Base-by-base conservation (phyloP, 1,139 yeast genomes). In the Debaryomycetaceae sp. region DNA sequence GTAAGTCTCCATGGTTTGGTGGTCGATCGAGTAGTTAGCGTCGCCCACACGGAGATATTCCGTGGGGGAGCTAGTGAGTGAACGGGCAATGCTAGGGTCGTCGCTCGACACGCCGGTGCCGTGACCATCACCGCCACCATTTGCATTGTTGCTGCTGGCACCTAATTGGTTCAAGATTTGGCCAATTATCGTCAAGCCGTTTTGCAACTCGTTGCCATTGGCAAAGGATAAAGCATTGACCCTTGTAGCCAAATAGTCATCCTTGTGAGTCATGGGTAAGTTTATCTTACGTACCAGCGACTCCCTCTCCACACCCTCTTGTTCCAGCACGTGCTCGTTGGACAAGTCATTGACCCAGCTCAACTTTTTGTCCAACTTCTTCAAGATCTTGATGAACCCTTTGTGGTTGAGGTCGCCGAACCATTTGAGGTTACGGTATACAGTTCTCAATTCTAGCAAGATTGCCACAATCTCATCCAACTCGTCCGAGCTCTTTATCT, bases 341-440 rank as follows among this genome's bases (percentile, higher is more conserved):
- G 50, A 38, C 16, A 34, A 27, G 10, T 40, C 42, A 18, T 45
- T 43, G 30, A 62, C 50, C 16, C 48, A 46, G 4, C 47, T 41
- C 35, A 82, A 67, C 52, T 86, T 86, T 61, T 91, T 91, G 53
- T 91, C 97, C 44, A 88, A 69, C 49, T 88, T 88, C 61, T 91
- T 91, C 51, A 91, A 65, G 42, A 91, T 91, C 61, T 91, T 91
- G 35, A 78, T 72, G 48, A 88, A 83, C 0, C 96, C 98, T 39
- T 91, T 79, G 52, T 83, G 86, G 61, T 91, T 91, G 47, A 89
- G 73, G 46, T 89, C 97, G 12, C 95, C 94, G 53, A 77, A 91
- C 96, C 97, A 89, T 52, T 81, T 81, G 50, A 91, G 65, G 55
- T 88, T 88, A 36, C 96, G 70, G 40, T 83, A 75, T 39, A 78